Evolutionary conservation across 805 yeast species (phyloP).

Genomic region (Saccharomycopsis schoenii): DNA sequence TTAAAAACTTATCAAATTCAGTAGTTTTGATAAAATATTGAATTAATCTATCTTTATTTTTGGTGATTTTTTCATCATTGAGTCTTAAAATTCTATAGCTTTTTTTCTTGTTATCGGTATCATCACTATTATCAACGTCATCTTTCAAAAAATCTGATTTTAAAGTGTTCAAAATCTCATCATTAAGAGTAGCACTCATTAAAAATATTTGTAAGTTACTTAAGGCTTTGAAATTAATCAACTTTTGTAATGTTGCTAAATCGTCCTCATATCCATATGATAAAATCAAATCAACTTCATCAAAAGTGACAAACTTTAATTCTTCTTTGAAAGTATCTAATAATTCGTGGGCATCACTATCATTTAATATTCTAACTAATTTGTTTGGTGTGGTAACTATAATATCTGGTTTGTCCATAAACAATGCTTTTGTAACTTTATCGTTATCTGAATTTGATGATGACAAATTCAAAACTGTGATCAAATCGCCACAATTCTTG

Average conservation of each 20-base stretch:
- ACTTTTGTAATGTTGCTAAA: conserved; percentile 56
- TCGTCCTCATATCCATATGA: conserved; percentile 91
- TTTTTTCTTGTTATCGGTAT: conserved; percentile 37
- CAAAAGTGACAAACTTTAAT: conserved; percentile 34
- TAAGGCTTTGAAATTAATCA: conserved; percentile 36
- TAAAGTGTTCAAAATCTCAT: conserved; percentile 61
- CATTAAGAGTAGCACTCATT: conserved; percentile 93
- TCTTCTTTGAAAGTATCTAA: conserved; percentile 23
- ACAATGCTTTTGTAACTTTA: conserved; percentile 58
- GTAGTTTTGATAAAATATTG: conserved; percentile 82
- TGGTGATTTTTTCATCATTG: conserved; percentile 53
- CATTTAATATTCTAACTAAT: conserved; percentile 38
- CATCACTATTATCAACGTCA: conserved; percentile 74
- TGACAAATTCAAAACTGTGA: conserved; percentile 55
- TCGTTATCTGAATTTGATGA: conserved; percentile 52
- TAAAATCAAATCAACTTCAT: conserved; percentile 86
- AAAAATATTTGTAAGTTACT: conserved; percentile 67
- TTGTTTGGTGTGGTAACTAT: conserved; percentile 83
- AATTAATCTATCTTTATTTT: conserved; percentile 47
- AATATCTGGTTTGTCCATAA: conserved; percentile 69
- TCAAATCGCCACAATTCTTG: conserved; percentile 56
- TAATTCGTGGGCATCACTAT: conserved; percentile 26
- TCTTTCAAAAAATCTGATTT: conserved; percentile 69
- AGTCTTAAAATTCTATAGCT: conserved; percentile 59
- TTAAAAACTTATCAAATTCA: conserved; percentile 85